Base-by-base conservation (phyloP, 257 asterid genomes). In the Vinca minor region DNA sequence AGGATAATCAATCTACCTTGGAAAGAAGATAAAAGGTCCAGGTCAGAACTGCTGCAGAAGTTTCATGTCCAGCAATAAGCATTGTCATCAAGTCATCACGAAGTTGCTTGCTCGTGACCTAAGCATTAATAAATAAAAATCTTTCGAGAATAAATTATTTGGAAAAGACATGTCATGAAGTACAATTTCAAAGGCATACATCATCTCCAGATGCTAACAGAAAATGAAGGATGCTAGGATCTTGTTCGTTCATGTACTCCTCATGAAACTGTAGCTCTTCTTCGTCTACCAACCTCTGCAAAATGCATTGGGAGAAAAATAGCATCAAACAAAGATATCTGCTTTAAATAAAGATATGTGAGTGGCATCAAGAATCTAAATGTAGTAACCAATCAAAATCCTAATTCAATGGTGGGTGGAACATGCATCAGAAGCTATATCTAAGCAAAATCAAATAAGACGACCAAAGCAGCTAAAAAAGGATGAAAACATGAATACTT, bases 11-110 rank as follows among this genome's bases (percentile, higher is more conserved):
- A 20, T 23, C 63, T 48, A 89, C 98, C 93, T 83, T 79, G 41
- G 91, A 75, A 72, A 92, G 96, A 75, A 89, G 96, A 85, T 89
- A 92, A 72, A 92, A 89, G 56, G 98, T 87, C 98, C 98, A 92
- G 10, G 98, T 92, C 71, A 92, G 85, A 64, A 92, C 91, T 68
- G 98, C 98, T 20, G 98, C 98, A 59, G 98, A 87, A 68, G 98
- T 92, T 79, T 92, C 98, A 67, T 92, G 98, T 64, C 98, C 98
- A 53, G 98, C 98, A 71, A 92, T 92, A 67, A 92, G 98, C 88
- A 92, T 25, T 64, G 98, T 92, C 98, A 92, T 92, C 63, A 92
- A 78, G 79, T 92, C 98, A 70, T 92, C 98, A 55, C 98, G 98
- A 61, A 92, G 96, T 83, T 92, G 98, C 75, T 92, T 92, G 86